phyloP scores from a whole-genome alignment of 2,329 filamentous ascomycete species.

The Madurella fahalii region DNA sequence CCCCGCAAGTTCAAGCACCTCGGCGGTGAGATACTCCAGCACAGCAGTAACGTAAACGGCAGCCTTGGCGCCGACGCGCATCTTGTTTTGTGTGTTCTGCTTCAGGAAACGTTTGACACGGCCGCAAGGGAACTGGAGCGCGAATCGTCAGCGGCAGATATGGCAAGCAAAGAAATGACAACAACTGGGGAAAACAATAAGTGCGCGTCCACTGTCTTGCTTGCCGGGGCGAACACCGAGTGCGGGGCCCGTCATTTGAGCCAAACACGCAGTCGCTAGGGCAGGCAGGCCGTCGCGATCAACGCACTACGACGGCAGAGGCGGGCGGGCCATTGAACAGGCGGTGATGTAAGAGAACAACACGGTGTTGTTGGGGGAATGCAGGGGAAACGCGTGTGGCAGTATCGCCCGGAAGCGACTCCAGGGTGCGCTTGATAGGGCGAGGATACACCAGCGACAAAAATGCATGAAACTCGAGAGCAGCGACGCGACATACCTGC shows the following conservation, averaged over 20 bases:
- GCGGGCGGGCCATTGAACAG: too few relatives aligned
- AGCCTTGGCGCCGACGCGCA: slow-evolving; percentile 98
- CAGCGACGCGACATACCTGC: slow-evolving; percentile 64
- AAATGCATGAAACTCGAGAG: slow-evolving; percentile 11
- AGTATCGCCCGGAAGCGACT: not conserved
- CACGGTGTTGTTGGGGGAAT: slow-evolving; percentile 3
- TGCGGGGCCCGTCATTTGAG: not conserved
- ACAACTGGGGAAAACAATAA: not conserved
- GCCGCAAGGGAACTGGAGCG: slow-evolving; percentile 85
- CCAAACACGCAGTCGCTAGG: not conserved
- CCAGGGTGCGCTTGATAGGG: not conserved
- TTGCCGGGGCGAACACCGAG: not conserved
- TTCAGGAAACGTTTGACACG: slow-evolving; percentile 99
- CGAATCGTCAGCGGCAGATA: slow-evolving; percentile 4
- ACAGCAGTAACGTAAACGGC: slow-evolving; percentile 98
- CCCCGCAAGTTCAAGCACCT: slow-evolving; percentile 95
- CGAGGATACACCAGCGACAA: slow-evolving; percentile 5
- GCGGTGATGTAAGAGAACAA: not conserved
- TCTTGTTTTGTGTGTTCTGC: slow-evolving; percentile 99
- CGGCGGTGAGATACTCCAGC: slow-evolving; percentile 94
- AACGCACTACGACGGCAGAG: not conserved
- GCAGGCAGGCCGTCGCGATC: not conserved
- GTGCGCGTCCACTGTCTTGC: not conserved
- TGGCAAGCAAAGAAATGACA: slow-evolving; percentile 1
- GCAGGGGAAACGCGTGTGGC: slow-evolving; percentile 17